Evolutionary conservation across 306 rosid genomes (phyloP).

Genomic region (Prunus fruticosa): DNA sequence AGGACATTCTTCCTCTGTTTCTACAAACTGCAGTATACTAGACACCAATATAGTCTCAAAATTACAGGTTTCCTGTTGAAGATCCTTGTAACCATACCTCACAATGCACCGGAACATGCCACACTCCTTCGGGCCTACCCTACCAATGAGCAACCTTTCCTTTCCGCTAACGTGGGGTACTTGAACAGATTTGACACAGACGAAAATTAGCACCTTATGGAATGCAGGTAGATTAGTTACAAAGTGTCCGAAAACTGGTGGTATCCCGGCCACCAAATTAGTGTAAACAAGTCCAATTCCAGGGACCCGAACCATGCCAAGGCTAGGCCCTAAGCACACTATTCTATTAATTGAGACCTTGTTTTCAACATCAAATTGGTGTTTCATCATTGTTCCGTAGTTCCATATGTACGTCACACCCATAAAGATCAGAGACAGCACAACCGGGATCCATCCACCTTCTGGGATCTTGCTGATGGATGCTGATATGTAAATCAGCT

Average conservation of each 20-base stretch:
- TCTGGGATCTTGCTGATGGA: constrained; percentile 49
- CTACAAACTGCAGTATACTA: constrained; percentile 57
- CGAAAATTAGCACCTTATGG: constrained; percentile 62
- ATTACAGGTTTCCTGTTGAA: constrained; percentile 58
- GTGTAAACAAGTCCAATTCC: constrained; percentile 63
- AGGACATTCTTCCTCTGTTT: constrained; percentile 40
- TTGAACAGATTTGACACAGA: constrained; percentile 55
- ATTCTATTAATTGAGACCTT: constrained; percentile 54
- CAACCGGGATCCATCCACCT: constrained; percentile 69
- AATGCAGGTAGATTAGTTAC: constrained; percentile 72
- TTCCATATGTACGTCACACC: constrained; percentile 60
- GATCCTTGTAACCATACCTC: constrained; percentile 76
- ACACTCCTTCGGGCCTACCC: constrained; percentile 66
- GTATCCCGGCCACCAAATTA: constrained; percentile 48
- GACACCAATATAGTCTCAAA: constrained; percentile 58
- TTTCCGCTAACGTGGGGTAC: constrained; percentile 50
- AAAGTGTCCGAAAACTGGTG: constrained; percentile 59
- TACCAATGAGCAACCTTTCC: constrained; percentile 49
- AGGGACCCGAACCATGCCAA: constrained; percentile 63
- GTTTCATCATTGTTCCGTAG: constrained; percentile 68
- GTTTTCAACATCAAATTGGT: constrained; percentile 65
- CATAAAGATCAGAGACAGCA: constrained; percentile 42
- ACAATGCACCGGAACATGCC: constrained; percentile 70
- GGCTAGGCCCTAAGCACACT: constrained; percentile 51
- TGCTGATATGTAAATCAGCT: constrained; percentile 62